These are phyloP conservation scores for Arthrobotrys musiformis DNA, from an alignment of 2,329 filamentous ascomycete species.

Conservation along the genomic window DNA sequence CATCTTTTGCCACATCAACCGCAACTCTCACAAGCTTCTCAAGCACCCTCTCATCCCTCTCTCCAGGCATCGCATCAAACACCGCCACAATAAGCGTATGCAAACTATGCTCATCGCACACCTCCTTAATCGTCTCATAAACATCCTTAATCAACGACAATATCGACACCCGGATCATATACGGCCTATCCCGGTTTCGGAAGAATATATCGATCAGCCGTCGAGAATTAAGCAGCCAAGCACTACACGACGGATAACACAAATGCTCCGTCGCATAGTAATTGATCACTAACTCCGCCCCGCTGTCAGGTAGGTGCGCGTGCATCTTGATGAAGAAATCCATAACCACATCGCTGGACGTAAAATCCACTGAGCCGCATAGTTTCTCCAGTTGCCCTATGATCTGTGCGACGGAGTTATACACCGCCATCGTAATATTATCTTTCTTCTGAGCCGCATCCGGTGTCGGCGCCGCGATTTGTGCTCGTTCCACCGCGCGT, in stretches of 20 bases:
- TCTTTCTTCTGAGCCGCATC: slow-evolving; percentile 45
- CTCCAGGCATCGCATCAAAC: slow-evolving; percentile 71
- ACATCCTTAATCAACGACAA: slow-evolving; percentile 70
- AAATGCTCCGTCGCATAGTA: slow-evolving; percentile 76
- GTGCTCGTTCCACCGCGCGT: slow-evolving; percentile 53
- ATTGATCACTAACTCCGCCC: slow-evolving; percentile 72
- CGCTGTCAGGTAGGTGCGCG: slow-evolving; percentile 72
- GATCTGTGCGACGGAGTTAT: slow-evolving; percentile 63
- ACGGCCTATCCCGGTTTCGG: slow-evolving; percentile 71
- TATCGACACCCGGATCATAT: slow-evolving; percentile 72
- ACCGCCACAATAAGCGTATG: slow-evolving; percentile 71
- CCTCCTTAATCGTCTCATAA: slow-evolving; percentile 67
- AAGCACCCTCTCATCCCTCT: slow-evolving; percentile 74
- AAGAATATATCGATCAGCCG: slow-evolving; percentile 74
- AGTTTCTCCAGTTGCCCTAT: slow-evolving; percentile 67
- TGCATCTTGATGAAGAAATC: slow-evolving; percentile 74
- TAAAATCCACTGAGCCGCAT: slow-evolving; percentile 64
- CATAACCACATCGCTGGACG: slow-evolving; percentile 75
- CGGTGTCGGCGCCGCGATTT: slow-evolving; percentile 53
- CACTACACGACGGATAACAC: slow-evolving; percentile 76
- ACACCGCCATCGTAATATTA: slow-evolving; percentile 50
- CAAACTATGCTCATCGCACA: slow-evolving; percentile 70
- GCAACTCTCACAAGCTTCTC: slow-evolving; percentile 74
- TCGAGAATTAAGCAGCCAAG: slow-evolving; percentile 74
- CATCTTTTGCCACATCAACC: slow-evolving; percentile 72